These are phyloP conservation scores for Boletales sp. DNA, from an alignment of 768 basidiomycete species.

Conservation along the genomic window DNA sequence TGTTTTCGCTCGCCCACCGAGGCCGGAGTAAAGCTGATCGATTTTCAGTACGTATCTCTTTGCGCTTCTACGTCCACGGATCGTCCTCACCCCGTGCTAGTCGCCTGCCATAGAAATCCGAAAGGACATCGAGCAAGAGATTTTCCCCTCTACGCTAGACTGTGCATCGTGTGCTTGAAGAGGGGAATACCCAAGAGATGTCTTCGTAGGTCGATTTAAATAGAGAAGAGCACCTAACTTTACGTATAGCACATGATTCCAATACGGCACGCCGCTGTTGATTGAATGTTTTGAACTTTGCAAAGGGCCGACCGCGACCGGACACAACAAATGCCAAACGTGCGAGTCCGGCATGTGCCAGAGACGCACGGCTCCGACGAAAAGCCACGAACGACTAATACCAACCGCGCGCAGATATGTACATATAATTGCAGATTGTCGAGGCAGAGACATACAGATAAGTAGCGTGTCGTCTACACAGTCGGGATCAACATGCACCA, in stretches of 20 bases:
- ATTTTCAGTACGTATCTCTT: not conserved
- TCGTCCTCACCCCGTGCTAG: not conserved
- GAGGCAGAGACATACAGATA: not conserved
- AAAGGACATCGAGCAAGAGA: not conserved
- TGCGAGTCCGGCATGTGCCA: too few species aligned
- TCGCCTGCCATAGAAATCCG: not conserved
- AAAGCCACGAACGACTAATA: too few species aligned
- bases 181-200: too few species aligned
- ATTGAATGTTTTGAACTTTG: too few species aligned
- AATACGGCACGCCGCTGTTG: too few species aligned
- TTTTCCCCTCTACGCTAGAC: not conserved
- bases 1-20: not conserved
- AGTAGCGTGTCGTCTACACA: not conserved
- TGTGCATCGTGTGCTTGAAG: not conserved
- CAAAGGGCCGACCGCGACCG: too few species aligned
- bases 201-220: too few species aligned
- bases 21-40: not conserved
- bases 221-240: too few species aligned
- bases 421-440: not conserved
- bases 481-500: not conserved
- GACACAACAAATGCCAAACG: too few species aligned
- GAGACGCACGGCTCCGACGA: too few species aligned
- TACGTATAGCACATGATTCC: too few species aligned
- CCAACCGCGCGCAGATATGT: not conserved
- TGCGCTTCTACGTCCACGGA: too few species aligned